Conservation (phyloP, 2,329 filamentous ascomycete species). For the Teratosphaeria zuluensis region DNA sequence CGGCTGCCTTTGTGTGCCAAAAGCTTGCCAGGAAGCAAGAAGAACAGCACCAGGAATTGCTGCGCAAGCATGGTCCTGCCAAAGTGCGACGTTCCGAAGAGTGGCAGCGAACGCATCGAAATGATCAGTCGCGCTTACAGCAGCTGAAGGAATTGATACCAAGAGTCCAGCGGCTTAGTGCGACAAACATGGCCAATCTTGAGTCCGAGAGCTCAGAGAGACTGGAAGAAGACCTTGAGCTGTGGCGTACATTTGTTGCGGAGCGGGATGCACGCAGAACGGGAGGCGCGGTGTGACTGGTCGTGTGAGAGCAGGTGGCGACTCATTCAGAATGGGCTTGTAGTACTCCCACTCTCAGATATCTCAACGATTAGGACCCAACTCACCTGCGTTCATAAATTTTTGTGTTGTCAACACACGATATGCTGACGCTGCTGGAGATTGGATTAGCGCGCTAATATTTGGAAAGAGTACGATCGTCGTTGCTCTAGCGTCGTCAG, state of each 20-base stretch:
- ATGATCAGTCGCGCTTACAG: neutral
- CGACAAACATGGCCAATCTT: neutral
- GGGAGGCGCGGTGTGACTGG: neutral
- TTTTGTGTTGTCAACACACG: too few species aligned
- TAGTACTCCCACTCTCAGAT: too few species aligned
- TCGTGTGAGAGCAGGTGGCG: too few species aligned
- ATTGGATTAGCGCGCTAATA: too few species aligned
- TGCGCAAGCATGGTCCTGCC: neutral
- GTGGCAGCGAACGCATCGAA: neutral
- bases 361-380: too few species aligned
- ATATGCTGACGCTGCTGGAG: too few species aligned
- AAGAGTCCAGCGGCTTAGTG: neutral
- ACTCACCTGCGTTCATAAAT: too few species aligned
- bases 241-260: neutral
- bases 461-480: too few species aligned
- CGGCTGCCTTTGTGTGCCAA: neutral
- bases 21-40: neutral
- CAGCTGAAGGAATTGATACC: neutral
- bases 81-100: neutral
- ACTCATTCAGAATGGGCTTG: too few species aligned
- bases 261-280: neutral
- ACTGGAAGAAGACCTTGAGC: neutral
- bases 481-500: too few species aligned
- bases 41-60: neutral
- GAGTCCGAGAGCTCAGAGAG: neutral